Conservation (phyloP, 177 flowering plant species). For the Vitis hybrid region DNA sequence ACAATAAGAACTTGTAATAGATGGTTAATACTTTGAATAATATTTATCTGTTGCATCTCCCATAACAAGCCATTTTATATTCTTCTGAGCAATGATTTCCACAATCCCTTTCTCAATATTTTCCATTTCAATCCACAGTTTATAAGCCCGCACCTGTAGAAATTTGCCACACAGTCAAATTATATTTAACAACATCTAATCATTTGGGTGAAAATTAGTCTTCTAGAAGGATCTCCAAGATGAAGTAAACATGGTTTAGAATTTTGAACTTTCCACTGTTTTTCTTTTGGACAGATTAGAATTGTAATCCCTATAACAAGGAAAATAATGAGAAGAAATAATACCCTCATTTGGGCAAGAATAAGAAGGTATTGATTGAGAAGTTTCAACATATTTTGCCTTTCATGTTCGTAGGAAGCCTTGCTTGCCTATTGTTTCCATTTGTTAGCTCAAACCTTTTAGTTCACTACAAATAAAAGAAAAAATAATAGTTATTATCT, state of each 20-base stretch:
- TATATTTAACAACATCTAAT: not conserved
- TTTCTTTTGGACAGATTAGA: not conserved
- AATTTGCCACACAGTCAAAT: not conserved
- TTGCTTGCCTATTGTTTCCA: slow-evolving; percentile 10
- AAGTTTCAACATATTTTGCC: slow-evolving; percentile 19
- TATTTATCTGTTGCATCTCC: slow-evolving; percentile 48
- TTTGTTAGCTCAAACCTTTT: slow-evolving; percentile 7
- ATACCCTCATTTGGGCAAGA: slow-evolving; percentile 33
- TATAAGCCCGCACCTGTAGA: slow-evolving; percentile 39
- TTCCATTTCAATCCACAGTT: slow-evolving; percentile 47
- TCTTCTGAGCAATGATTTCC: slow-evolving; percentile 30
- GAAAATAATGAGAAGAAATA: slow-evolving; percentile 3
- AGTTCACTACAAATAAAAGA: slow-evolving; percentile 14
- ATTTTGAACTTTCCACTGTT: not conserved
- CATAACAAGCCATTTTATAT: slow-evolving; percentile 59
- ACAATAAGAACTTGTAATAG: not conserved
- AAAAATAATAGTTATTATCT: not conserved
- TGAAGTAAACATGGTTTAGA: not conserved
- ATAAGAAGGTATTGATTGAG: slow-evolving; percentile 26
- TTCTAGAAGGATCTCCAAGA: not conserved
- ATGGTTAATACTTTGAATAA: slow-evolving; percentile 37
- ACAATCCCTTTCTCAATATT: slow-evolving; percentile 47
- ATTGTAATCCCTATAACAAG: not conserved
- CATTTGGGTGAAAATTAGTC: not conserved
- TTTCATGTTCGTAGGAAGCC: slow-evolving; percentile 19